Evolutionary conservation across 768 basidiomycete genomes (phyloP), one percentile per base, ranked within the genome.

Genomic region (Agaricus blazei): DNA sequence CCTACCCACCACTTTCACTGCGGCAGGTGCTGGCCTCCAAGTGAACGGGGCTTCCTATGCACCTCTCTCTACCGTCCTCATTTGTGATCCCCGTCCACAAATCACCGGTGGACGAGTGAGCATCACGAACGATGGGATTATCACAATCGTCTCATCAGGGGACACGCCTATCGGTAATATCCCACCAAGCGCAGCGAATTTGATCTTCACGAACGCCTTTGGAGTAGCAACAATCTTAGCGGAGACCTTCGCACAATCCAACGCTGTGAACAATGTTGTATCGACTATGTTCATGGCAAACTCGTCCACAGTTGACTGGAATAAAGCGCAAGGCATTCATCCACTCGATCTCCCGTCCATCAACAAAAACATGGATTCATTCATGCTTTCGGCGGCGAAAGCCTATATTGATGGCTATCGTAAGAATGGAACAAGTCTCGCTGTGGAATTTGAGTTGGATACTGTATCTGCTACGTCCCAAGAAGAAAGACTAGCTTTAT

Each of bases 401-500:
- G 57, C 57, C 24, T 58, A 48, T 34, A 53, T 45, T n/a, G 57
- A 58, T 28, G 57, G 51, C 5, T 54, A 58, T 24, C 49, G 56
- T 23, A 56, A 56, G 31, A 38, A 14, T 41, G 54, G 54, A 19
- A 36, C 54, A n/a, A 31, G 29, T 15, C 23, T 41, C 14, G 15
- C 24, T 9, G 28, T 42, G n/a, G 11, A 40, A 41, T 56, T 56
- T 27, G 48, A 49, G 11, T 27, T 34, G 40, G 28, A 11, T 14
- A 14, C 47, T 19, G n/a, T 56, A 15, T 41, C 48, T 12, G 54
- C 48, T 12, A 49, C 28, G 24, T 48, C 48, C 9, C 40, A 56
- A 24, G 40, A 50, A 37, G 41, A 50, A 28, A 34, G 47, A 12
- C 44, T 56, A 41, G 54, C 54, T 3, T 27, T 56, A 9, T 49